Base-by-base conservation (phyloP, 192 early-diverging fungal species). In the Backusella macrospora region DNA sequence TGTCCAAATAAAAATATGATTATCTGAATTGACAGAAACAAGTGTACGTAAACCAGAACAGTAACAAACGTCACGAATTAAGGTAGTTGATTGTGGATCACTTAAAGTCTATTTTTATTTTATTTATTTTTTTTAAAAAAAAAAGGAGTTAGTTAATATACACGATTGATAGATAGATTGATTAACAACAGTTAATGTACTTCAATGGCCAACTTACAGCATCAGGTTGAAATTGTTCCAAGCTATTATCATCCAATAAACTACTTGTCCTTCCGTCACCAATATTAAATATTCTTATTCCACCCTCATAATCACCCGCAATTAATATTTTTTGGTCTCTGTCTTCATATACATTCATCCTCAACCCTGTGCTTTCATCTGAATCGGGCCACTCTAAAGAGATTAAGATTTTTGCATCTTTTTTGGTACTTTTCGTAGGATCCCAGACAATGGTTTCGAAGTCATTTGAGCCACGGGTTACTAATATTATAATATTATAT, bases 371-470 rank as follows among this genome's bases (percentile, higher is more conserved):
- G 7, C 12, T 49, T 5, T 63, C 52, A 45, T 43, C 52, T 3
- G 72, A 43, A 8, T 66, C 44, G 18, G 80, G 76, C 83, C 82
- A 87, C 26, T 80, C 77, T 3, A 83, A 64, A 37, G 80, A 76
- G 0, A 62, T 71, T 18, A 74, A 66, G 42, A 87, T 74, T 12
- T 74, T 76, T 1, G 82, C 78, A 70, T 84, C 83, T 7, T 68
- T 75, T 15, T 73, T 67, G 0, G 76, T 85, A 39, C 83, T 85
- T 13, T 76, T 81, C 2, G 38, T 29, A 9, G 81, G 81, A 43
- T 84, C 77, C 86, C 86, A 87, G 6, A 83, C 67, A 70, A 85
- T 70, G 45, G 82, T 74, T 59, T 87, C 83, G 34, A 75, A 76
- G 65, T 87, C 83, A n/a, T 66, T 63, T n/a, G 67, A 73, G 13